phyloP scores from a whole-genome alignment of 176 grass and related monocot genomes.

The Phyllostachys edulis region DNA sequence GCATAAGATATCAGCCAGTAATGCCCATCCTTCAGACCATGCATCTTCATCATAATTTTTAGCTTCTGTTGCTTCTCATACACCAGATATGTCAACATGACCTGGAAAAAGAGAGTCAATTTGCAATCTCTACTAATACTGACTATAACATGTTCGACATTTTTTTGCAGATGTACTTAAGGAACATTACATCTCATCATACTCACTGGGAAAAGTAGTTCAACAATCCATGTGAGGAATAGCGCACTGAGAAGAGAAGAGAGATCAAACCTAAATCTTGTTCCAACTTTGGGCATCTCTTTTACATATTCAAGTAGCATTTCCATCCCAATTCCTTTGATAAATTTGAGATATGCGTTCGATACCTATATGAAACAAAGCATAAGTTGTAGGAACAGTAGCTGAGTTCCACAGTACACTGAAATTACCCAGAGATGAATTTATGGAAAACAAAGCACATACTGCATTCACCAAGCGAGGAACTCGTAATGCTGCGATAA shows the following conservation, averaged over 20 bases:
- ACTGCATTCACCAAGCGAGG: constrained; percentile 81
- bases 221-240: constrained; percentile 90
- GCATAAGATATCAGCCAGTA: constrained; percentile 71
- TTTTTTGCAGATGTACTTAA: constrained; percentile 7
- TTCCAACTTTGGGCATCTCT: constrained; percentile 86
- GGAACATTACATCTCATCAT: constrained; percentile 36
- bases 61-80: constrained; percentile 74
- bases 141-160: background rate
- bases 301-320: constrained; percentile 74
- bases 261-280: constrained; percentile 49
- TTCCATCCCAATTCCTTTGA: constrained; percentile 45
- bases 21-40: constrained; percentile 54
- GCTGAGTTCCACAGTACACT: background rate
- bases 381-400: constrained; percentile 3
- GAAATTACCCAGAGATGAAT: constrained; percentile 20
- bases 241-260: constrained; percentile 76
- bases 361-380: constrained; percentile 53
- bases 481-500: constrained; percentile 53
- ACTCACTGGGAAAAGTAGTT: constrained; percentile 92
- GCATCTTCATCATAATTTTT: constrained; percentile 74
- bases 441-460: constrained; percentile 32
- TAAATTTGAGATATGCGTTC: constrained; percentile 66
- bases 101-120: constrained; percentile 34
- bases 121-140: constrained; percentile 20
- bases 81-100: constrained; percentile 63